Conservation (phyloP, 116 monocot species). For the Dioscorea cayenensis region DNA sequence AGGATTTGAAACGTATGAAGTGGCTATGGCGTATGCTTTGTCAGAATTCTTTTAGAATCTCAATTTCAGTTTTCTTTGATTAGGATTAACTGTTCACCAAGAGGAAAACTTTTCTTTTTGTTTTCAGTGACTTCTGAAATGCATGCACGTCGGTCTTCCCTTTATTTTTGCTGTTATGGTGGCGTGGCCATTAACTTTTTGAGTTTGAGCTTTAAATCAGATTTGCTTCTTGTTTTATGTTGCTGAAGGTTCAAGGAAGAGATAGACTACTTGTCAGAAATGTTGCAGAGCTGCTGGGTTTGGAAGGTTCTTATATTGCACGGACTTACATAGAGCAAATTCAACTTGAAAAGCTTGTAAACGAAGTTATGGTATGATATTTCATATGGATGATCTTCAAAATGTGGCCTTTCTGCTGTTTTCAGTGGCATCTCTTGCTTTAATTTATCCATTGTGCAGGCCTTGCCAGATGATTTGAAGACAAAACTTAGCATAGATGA, state of each 20-base stretch:
- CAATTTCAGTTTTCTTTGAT: no score
- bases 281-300: slow-evolving; percentile 71
- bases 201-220: neutral
- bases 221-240: neutral
- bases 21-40: no score
- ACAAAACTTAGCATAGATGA: slow-evolving; percentile 97
- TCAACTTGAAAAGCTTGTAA: slow-evolving; percentile 96
- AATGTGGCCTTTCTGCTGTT: neutral
- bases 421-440: neutral
- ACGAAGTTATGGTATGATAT: slow-evolving; percentile 84
- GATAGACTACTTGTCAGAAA: slow-evolving; percentile 59
- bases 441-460: slow-evolving; percentile 32
- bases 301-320: slow-evolving; percentile 94
- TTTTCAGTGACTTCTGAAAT: no score
- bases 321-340: slow-evolving; percentile 98
- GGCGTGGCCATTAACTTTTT: neutral
- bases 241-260: slow-evolving; percentile 90
- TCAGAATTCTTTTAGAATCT: no score
- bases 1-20: no score
- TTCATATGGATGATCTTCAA: no score
- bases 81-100: no score
- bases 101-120: no score
- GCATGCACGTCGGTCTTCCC: neutral
- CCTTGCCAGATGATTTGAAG: slow-evolving; percentile 93
- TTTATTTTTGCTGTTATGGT: neutral